A percentile compares a stretch with the other conserved stretches of the same genome.
These are phyloP conservation scores for Apiospora kogelbergensis DNA, from an alignment of 2,329 filamentous ascomycete species.

Conservation along the genomic window DNA sequence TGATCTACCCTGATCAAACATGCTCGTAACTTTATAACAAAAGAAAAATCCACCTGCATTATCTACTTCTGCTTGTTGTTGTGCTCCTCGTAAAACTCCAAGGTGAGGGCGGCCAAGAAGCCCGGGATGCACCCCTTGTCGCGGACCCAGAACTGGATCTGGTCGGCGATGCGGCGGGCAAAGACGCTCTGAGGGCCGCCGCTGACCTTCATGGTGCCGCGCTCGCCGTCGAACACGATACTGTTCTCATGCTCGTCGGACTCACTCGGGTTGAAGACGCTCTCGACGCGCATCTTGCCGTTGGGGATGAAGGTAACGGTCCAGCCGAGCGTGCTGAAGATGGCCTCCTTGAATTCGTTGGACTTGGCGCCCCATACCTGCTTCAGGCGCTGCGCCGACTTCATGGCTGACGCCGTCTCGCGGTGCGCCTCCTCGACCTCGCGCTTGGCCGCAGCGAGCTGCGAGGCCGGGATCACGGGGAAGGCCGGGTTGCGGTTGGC, in stretches of 20 bases:
- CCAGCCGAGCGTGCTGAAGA: conserved; percentile 90
- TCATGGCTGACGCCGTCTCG: conserved; percentile 73
- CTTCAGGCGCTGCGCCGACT: conserved; percentile 81
- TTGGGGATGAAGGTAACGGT: conserved; percentile 96
- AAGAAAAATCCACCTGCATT: too few species aligned
- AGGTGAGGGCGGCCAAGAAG: conserved; percentile 84
- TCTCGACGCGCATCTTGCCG: conserved; percentile 89
- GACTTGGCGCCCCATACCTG: conserved; percentile 92
- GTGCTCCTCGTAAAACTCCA: conserved; percentile 85
- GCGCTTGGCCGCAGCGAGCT: conserved; percentile 72
- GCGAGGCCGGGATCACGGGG: conserved; percentile 72
- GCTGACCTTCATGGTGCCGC: conserved; percentile 96
- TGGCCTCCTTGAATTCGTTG: conserved; percentile 91
- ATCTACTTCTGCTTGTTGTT: neutral
- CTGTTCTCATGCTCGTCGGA: conserved; percentile 71
- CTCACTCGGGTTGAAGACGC: conserved; percentile 73
- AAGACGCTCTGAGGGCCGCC: conserved; percentile 87
- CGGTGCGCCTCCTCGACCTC: conserved; percentile 72
- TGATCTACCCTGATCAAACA: neutral
- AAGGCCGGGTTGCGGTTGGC: conserved; percentile 41
- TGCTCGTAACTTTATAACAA: neutral
- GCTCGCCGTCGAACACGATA: conserved; percentile 87
- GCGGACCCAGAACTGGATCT: conserved; percentile 95
- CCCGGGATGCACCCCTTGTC: conserved; percentile 92
- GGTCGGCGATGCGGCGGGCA: conserved; percentile 77